These are phyloP conservation scores for Mucor sp. DNA, from an alignment of 371 early-diverging fungal species.

Conservation along the genomic window DNA sequence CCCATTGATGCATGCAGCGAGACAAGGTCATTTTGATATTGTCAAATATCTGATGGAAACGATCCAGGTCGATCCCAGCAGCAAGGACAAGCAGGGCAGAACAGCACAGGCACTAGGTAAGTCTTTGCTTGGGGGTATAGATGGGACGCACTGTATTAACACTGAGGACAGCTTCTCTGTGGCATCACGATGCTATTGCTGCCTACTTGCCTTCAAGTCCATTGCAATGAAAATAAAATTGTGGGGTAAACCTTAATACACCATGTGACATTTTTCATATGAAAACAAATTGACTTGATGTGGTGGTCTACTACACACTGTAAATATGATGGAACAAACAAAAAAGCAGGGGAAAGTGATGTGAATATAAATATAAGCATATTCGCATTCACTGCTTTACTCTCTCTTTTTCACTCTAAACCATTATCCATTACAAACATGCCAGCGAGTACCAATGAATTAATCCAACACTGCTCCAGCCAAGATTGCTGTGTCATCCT, in stretches of 20 bases:
- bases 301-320: too few relatives aligned
- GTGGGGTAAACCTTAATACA: slow-evolving; percentile 21
- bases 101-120: slow-evolving; percentile 47
- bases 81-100: slow-evolving; percentile 44
- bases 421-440: neutral
- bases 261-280: slow-evolving; percentile 20
- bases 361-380: neutral
- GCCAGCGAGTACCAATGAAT: neutral
- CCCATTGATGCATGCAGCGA: slow-evolving; percentile 52
- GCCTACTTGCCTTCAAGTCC: neutral
- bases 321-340: neutral
- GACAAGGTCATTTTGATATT: slow-evolving; percentile 37
- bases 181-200: slow-evolving; percentile 9
- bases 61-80: slow-evolving; percentile 15
- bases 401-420: neutral
- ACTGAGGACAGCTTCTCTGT: slow-evolving; percentile 14
- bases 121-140: neutral
- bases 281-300: slow-evolving; percentile 3
- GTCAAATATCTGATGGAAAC: slow-evolving; percentile 36
- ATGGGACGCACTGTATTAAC: neutral
- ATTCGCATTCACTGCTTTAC: neutral
- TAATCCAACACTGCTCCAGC: slow-evolving; percentile 12
- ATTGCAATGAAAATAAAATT: neutral
- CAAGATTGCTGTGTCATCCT: slow-evolving; percentile 16
- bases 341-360: neutral